Conservation (phyloP, 331 rosid species). For the Cucumis variabilis region DNA sequence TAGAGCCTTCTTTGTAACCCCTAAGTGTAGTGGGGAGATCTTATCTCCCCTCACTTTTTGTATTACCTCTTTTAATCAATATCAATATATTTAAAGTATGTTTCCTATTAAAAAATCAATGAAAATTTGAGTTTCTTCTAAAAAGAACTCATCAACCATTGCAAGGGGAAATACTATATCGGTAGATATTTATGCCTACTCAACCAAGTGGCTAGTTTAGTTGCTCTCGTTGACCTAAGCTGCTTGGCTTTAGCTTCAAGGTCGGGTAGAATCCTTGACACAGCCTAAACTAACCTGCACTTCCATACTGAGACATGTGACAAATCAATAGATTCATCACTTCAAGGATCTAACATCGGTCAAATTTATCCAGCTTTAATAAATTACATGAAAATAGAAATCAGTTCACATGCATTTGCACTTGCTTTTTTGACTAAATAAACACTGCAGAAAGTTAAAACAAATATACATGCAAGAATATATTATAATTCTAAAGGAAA, state of each 20-base stretch:
- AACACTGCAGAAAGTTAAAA: constrained; percentile 7
- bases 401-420: neutral
- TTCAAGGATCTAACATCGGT: neutral
- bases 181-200: neutral
- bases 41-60: neutral
- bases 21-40: neutral
- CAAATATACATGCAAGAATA: neutral
- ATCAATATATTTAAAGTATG: neutral
- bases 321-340: neutral
- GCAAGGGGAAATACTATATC: neutral
- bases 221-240: neutral
- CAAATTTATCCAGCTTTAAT: neutral
- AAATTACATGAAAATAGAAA: neutral
- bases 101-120: neutral
- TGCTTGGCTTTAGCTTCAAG: neutral
- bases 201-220: neutral
- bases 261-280: neutral
- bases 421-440: constrained; percentile 45
- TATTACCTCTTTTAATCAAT: neutral
- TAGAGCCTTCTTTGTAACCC: neutral
- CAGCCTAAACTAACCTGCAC: neutral
- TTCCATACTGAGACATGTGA: neutral
- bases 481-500: neutral
- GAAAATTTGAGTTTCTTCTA: neutral
- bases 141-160: neutral